phyloP scores from a whole-genome alignment of 768 basidiomycete genomes.

The Suillus ampliporus region DNA sequence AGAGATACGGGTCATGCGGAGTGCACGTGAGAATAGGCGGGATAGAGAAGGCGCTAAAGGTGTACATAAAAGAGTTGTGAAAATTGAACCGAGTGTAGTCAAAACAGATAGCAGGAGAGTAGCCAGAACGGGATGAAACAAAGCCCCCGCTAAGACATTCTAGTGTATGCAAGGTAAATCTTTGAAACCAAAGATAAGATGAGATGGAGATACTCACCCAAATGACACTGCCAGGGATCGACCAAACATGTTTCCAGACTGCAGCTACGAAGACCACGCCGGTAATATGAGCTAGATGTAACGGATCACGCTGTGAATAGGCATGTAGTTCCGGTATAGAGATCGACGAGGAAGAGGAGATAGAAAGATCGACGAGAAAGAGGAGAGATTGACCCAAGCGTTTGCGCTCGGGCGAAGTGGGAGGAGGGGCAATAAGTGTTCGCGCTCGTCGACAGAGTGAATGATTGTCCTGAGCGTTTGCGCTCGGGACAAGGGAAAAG shows the following conservation, averaged over 20 bases:
- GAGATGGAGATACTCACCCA: constrained; percentile 59
- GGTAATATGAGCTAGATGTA: constrained; percentile 75
- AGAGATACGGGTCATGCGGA: constrained; percentile 83
- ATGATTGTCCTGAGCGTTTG: too few species aligned
- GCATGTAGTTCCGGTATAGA: constrained; percentile 81
- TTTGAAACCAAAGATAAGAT: constrained; percentile 24
- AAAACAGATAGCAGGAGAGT: constrained; percentile 82
- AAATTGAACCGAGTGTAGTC: constrained; percentile 86
- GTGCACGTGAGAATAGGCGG: constrained; percentile 80
- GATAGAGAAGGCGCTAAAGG: constrained; percentile 87
- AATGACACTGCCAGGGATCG: constrained; percentile 91
- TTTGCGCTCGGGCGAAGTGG: too few species aligned
- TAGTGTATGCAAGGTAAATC: constrained; percentile 34
- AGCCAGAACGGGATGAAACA: constrained; percentile 84
- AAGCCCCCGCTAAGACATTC: constrained; percentile 90
- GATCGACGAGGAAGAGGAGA: too few species aligned
- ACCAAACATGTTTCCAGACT: constrained; percentile 98
- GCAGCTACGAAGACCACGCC: constrained; percentile 84
- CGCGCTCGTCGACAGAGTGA: too few species aligned
- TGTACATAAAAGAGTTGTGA: constrained; percentile 78
- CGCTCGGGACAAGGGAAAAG: too few species aligned
- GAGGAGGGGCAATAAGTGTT: too few species aligned
- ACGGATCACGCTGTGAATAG: constrained; percentile 74
- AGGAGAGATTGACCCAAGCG: too few species aligned
- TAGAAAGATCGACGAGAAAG: too few species aligned